Percentiles rank a stretch among this genome's conserved stretches.
These are phyloP conservation scores for Combretum micranthum DNA, from an alignment of 345 rosid genomes.

Conservation along the genomic window DNA sequence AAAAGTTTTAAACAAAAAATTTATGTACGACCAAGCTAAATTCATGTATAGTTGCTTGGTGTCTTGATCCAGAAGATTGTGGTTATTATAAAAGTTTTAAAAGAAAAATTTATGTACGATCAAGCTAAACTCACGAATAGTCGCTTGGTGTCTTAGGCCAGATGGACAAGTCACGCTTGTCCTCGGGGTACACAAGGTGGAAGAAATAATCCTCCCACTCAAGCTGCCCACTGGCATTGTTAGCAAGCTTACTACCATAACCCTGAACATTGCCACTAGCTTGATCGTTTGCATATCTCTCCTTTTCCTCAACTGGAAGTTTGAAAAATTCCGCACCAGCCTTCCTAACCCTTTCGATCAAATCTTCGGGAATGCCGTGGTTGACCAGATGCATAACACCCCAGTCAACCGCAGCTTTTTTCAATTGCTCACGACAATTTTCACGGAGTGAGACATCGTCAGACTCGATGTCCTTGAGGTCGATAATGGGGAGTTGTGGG, in stretches of 20 bases:
- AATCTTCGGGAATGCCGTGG: conserved; percentile 62
- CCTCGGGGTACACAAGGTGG: conserved; percentile 76
- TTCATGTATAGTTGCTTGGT: conserved; percentile 76
- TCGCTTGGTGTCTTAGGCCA: conserved; percentile 80
- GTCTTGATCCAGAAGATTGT: conserved; percentile 73
- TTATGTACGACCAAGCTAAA: neutral
- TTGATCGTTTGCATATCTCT: conserved; percentile 82
- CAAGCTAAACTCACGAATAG: conserved; percentile 49
- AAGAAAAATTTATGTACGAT: too few relatives aligned
- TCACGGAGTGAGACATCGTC: conserved; percentile 37
- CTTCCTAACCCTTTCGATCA: conserved; percentile 56
- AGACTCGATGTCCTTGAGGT: conserved; percentile 50
- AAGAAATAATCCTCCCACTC: conserved; percentile 98
- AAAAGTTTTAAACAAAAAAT: too few relatives aligned
- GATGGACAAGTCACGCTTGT: conserved; percentile 63
- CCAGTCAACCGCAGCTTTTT: conserved; percentile 65
- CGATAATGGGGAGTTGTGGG: conserved; percentile 81
- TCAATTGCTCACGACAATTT: conserved; percentile 46
- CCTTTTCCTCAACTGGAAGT: conserved; percentile 76
- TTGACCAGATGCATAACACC: conserved; percentile 95
- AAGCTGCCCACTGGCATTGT: conserved; percentile 75
- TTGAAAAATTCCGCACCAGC: conserved; percentile 57
- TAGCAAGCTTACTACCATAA: conserved; percentile 92
- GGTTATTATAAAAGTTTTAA: too few relatives aligned
- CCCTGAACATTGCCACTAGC: conserved; percentile 79